A percentile compares a stretch with the other conserved stretches of the same genome.
Conservation (phyloP, 495 filamentous ascomycete species). For the Aspergillus indologenus region DNA sequence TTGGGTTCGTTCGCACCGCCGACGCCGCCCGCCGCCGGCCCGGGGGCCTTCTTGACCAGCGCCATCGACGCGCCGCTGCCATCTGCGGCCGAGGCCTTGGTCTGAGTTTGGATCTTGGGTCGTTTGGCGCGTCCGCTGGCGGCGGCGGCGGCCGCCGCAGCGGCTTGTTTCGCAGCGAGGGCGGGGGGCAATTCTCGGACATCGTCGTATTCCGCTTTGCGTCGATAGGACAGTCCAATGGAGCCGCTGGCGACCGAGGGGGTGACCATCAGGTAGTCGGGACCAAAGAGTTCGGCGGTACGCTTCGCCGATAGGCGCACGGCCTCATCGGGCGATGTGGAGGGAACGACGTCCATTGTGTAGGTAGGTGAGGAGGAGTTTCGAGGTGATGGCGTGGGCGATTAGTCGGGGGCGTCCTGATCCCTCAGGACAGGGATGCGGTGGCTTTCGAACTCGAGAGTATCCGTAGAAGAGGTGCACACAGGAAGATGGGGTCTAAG, state of each 20-base stretch:
- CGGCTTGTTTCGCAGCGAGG: slow-evolving; percentile 80
- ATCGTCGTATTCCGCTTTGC: slow-evolving; percentile 76
- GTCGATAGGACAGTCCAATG: slow-evolving; percentile 56
- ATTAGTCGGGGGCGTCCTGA: slow-evolving; percentile 12
- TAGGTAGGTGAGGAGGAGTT: slow-evolving; percentile 1
- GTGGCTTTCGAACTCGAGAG: not conserved
- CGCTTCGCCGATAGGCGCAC: slow-evolving; percentile 63
- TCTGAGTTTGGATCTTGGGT: slow-evolving; percentile 41
- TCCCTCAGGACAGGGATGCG: not conserved
- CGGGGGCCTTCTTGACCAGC: slow-evolving; percentile 39
- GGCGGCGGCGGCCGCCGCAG: slow-evolving; percentile 49
- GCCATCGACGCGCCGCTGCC: slow-evolving; percentile 43
- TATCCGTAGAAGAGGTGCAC: not conserved
- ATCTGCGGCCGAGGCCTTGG: slow-evolving; percentile 24
- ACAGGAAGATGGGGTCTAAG: not conserved
- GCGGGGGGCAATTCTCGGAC: slow-evolving; percentile 79
- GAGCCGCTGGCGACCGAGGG: slow-evolving; percentile 41
- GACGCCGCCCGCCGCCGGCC: slow-evolving; percentile 25
- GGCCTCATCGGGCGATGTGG: slow-evolving; percentile 40
- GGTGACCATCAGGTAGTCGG: slow-evolving; percentile 54
- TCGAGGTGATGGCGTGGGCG: not conserved
- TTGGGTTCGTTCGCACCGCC: slow-evolving; percentile 41
- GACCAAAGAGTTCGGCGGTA: slow-evolving; percentile 62
- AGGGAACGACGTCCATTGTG: slow-evolving; percentile 33
- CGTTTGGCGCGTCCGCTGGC: slow-evolving; percentile 50